Evolutionary conservation across 2,329 filamentous ascomycete genomes (phyloP).

Genomic region (Stachybotrys echinatus): DNA sequence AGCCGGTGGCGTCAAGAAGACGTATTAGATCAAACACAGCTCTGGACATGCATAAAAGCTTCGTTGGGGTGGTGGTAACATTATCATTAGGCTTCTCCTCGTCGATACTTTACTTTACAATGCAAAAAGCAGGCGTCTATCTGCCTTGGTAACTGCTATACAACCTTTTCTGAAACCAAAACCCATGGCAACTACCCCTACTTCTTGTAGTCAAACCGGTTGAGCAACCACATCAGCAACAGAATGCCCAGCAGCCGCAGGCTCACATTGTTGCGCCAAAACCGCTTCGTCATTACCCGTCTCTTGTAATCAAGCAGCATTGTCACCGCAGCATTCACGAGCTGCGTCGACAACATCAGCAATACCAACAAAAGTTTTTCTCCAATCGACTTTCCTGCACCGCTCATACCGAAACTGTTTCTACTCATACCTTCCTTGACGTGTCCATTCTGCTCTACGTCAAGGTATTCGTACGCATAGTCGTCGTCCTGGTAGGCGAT

Average conservation of each 20-base stretch:
- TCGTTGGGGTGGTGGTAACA: too few species aligned
- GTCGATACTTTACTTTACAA: too few species aligned
- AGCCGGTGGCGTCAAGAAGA: too few species aligned
- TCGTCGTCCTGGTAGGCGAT: conserved; percentile 9
- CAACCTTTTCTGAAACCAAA: not conserved
- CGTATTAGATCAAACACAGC: too few species aligned
- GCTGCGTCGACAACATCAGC: too few species aligned
- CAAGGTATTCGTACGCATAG: conserved; percentile 9
- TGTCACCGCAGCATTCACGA: not conserved
- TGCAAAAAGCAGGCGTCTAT: too few species aligned
- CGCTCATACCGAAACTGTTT: not conserved
- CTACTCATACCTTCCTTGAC: conserved; percentile 6
- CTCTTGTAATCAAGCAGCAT: not conserved
- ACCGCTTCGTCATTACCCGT: not conserved
- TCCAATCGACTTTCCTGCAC: not conserved
- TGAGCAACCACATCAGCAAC: conserved; percentile 16
- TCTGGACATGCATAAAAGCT: too few species aligned
- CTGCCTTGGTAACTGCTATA: too few species aligned
- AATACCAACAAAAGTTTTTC: too few species aligned
- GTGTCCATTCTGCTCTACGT: conserved; percentile 16
- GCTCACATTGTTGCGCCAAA: conserved; percentile 3
- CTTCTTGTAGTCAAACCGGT: conserved; percentile 4
- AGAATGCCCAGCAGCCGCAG: conserved; percentile 10
- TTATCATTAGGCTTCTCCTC: too few species aligned
- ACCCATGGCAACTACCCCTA: too few species aligned